phyloP scores from a whole-genome alignment of 2,329 filamentous ascomycete species.

The Fusarium equiseti region DNA sequence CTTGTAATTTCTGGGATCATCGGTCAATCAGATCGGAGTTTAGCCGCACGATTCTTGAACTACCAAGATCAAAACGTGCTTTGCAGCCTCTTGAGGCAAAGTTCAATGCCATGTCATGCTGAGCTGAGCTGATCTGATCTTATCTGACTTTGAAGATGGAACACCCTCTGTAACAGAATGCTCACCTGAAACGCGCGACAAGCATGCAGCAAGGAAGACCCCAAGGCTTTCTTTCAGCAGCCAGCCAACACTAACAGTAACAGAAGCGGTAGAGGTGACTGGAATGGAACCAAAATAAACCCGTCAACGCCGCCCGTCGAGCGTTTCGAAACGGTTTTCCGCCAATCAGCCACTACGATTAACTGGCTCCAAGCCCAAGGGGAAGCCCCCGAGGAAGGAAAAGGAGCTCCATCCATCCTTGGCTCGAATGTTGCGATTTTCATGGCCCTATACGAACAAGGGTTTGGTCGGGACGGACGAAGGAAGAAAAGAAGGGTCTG shows the following conservation, averaged over 20 bases:
- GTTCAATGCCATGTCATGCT: too few relatives aligned
- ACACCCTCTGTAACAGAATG: constrained; percentile 36
- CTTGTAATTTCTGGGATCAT: constrained; percentile 19
- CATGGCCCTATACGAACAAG: constrained; percentile 8
- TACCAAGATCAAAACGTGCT: constrained; percentile 10
- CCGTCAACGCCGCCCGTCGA: constrained; percentile 34
- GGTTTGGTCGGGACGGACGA: constrained; percentile 5
- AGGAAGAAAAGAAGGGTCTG: constrained; percentile 16
- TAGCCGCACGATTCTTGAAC: constrained; percentile 13
- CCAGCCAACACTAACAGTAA: neutral
- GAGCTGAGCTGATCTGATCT: constrained; percentile 24
- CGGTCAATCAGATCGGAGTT: constrained; percentile 13
- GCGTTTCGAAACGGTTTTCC: constrained; percentile 48
- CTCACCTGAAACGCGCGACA: constrained; percentile 37
- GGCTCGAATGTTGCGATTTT: constrained; percentile 41
- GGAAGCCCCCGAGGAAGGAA: constrained; percentile 6
- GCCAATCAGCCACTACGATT: constrained; percentile 37
- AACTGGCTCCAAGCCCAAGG: constrained; percentile 22
- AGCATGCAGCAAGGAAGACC: constrained; percentile 19
- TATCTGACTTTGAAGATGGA: constrained; percentile 10
- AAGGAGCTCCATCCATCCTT: constrained; percentile 32
- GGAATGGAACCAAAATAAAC: constrained; percentile 8
- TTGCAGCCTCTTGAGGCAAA: constrained; percentile 6
- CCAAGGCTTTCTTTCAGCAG: neutral
- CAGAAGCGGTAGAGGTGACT: neutral